Conservation (phyloP, 139 green algal genomes). For the Chlorella sp. region DNA sequence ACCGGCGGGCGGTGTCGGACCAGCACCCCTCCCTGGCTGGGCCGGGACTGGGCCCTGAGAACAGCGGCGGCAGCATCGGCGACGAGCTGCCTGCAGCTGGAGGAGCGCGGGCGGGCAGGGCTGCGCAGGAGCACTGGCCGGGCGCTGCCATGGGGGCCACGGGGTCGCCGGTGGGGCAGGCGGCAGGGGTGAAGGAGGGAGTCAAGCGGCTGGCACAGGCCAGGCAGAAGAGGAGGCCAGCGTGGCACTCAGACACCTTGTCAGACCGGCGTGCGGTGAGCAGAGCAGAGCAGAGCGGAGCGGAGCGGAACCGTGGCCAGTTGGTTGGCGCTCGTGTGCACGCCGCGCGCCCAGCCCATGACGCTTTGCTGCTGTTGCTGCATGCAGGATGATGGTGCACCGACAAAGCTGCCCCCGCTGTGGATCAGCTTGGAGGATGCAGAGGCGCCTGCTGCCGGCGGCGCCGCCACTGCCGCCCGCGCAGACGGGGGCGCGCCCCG, state of each 20-base stretch:
- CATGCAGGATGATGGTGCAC: neutral
- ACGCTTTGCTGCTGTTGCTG: too few relatives aligned
- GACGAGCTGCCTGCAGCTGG: neutral
- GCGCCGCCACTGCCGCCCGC: neutral
- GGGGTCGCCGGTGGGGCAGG: neutral
- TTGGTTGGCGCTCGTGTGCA: too few relatives aligned
- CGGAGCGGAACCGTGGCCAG: neutral
- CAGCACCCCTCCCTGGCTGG: too few relatives aligned
- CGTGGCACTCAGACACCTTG: constrained; percentile 18
- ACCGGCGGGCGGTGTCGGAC: neutral
- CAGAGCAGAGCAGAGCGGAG: neutral
- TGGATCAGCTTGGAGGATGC: neutral
- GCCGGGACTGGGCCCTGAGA: too few relatives aligned
- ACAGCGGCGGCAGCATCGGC: neutral
- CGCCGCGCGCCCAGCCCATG: too few relatives aligned
- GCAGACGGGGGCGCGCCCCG: neutral
- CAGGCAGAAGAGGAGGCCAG: neutral
- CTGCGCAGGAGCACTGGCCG: too few relatives aligned
- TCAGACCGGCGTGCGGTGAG: neutral
- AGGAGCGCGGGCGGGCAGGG: neutral
- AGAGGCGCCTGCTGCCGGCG: neutral
- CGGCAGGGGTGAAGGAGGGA: neutral
- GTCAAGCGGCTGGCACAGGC: neutral
- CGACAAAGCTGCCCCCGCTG: neutral
- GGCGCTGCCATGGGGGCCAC: neutral